phyloP scores from a whole-genome alignment of 129 eudicot species.

The Saposhnikovia divaricata region DNA sequence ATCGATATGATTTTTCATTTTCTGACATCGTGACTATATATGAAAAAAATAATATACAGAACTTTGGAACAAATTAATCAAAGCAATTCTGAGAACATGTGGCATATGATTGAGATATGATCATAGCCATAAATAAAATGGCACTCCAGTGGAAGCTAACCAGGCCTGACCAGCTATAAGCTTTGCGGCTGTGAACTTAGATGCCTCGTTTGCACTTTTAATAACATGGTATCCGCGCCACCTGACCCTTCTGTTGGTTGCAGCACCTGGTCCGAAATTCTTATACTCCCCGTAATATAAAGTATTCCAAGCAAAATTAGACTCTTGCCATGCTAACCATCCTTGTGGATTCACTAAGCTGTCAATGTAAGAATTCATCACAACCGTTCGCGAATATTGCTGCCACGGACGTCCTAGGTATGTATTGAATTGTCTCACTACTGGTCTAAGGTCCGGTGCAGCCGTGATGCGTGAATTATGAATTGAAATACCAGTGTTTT shows the following conservation, averaged over 20 bases:
- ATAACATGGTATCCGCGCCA: constrained; percentile 57
- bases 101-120: background rate
- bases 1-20: constrained; percentile 6
- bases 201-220: constrained; percentile 30
- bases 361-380: constrained; percentile 37
- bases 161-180: constrained; percentile 52
- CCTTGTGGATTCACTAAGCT: constrained; percentile 44
- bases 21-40: background rate
- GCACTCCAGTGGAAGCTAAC: constrained; percentile 51
- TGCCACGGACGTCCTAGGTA: constrained; percentile 71
- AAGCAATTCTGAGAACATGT: background rate
- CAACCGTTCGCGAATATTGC: constrained; percentile 55
- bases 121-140: constrained; percentile 35
- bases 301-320: constrained; percentile 31
- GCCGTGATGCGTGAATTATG: constrained; percentile 50
- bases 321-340: constrained; percentile 60
- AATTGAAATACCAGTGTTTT: constrained; percentile 55
- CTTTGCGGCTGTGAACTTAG: constrained; percentile 35
- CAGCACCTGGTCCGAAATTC: constrained; percentile 55
- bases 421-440: constrained; percentile 22
- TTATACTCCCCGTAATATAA: constrained; percentile 57
- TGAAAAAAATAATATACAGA: constrained; percentile 1
- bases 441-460: constrained; percentile 46
- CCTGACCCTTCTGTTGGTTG: constrained; percentile 35
- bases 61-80: background rate